These are phyloP conservation scores for Ophiocordyceps camponoti-floridani DNA, from an alignment of 2,329 filamentous ascomycete genomes.

Conservation along the genomic window DNA sequence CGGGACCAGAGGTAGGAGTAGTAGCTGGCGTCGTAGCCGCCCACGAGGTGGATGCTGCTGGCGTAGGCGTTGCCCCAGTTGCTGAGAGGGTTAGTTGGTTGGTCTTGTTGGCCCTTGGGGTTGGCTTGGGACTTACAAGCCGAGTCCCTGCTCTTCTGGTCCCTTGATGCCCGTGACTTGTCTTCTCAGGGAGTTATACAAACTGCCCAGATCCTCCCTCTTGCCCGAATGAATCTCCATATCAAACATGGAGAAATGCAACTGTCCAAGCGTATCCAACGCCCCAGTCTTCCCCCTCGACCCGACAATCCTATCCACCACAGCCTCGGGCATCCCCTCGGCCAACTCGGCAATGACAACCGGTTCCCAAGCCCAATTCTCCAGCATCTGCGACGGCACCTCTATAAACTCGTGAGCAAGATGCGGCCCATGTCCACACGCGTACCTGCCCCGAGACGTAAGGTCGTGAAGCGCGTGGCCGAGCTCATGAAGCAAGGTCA, in stretches of 20 bases:
- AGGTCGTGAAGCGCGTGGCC: constrained; percentile 56
- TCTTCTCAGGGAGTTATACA: constrained; percentile 56
- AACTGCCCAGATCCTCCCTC: constrained; percentile 46
- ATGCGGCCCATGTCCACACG: constrained; percentile 49
- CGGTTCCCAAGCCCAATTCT: constrained; percentile 60
- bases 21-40: constrained; percentile 73
- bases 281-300: constrained; percentile 72
- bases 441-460: constrained; percentile 41
- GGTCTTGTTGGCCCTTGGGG: background rate
- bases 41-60: constrained; percentile 67
- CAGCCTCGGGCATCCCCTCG: constrained; percentile 53
- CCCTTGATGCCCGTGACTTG: constrained; percentile 60
- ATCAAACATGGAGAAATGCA: constrained; percentile 70
- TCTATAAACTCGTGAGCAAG: constrained; percentile 54
- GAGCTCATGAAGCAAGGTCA: constrained; percentile 66
- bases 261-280: constrained; percentile 58
- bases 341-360: constrained; percentile 41
- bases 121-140: constrained; percentile 23
- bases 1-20: constrained; percentile 60
- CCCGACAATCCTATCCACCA: constrained; percentile 55
- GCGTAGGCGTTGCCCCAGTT: constrained; percentile 64
- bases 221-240: constrained; percentile 62
- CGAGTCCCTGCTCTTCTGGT: constrained; percentile 45
- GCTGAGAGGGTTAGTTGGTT: constrained; percentile 12
- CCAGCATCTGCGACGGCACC: constrained; percentile 55